Evolutionary conservation across 352 stramenopile species (phyloP).

Genomic region (Phytophthora tubulina): DNA sequence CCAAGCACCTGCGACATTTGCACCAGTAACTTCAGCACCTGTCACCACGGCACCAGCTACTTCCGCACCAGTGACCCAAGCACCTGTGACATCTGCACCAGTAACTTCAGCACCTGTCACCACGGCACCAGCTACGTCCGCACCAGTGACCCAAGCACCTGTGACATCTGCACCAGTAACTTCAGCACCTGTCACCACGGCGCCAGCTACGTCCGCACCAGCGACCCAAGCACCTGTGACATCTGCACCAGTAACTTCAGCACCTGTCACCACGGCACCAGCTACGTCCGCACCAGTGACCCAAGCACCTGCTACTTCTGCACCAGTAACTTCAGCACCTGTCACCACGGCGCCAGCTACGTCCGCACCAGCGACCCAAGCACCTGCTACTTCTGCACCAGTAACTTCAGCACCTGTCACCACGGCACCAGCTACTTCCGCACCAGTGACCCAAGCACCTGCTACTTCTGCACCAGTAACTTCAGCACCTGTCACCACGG

Average conservation of each 20-base stretch:
- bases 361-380: conserved; percentile 13
- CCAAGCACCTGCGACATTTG: background rate
- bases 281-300: background rate
- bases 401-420: background rate
- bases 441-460: conserved; percentile 11
- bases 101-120: background rate
- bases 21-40: conserved; percentile 10
- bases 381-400: background rate
- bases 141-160: background rate
- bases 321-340: conserved; percentile 6
- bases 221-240: background rate
- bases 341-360: background rate
- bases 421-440: background rate
- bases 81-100: conserved; percentile 7
- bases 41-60: conserved; percentile 8
- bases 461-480: conserved; percentile 5
- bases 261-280: background rate
- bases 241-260: background rate
- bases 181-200: background rate
- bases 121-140: background rate
- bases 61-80: background rate
- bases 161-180: background rate
- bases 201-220: background rate
- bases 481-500: background rate
- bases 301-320: background rate